Evolutionary conservation across 2,329 filamentous ascomycete species (phyloP), one percentile per base, ranked within the genome.

Genomic region (Neophaeococcomyces aloes): DNA sequence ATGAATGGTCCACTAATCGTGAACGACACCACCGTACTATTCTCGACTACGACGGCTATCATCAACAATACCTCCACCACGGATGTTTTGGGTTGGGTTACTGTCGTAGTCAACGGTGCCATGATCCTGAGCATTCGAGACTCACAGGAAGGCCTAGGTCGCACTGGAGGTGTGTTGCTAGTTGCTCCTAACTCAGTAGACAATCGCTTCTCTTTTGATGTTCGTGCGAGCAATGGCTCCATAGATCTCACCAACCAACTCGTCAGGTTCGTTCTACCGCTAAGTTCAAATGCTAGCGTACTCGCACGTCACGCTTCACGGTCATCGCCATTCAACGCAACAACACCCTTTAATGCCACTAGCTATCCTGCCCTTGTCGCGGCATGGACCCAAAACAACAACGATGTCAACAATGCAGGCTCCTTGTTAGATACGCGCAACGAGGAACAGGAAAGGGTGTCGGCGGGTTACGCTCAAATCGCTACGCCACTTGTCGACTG

Each of bases 1-100:
- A 65, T 94, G 1, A 70, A 91, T 0, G 88, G 88, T 0, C 87
- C 87, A 0, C 69, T 85, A 45, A 68, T 75, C 18, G 63, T 91
- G 50, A 91, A 93, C 58, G 66, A 75, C 34, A 76, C 78, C 0
- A 83, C 82, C 50, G 83, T 84, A 17, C 66, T 95, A 8, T 60
- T 94, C 10, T 94, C 87, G 2, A 68, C 94, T 46, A 94, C 87
- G 0, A 65, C 89, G 13, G 85, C 87, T 0, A 77, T 95, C 42
- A 74, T 84, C 47, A 79, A 82, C 58, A 78, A 82, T 58, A 83
- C 80, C 51, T 70, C 71, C 2, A 60, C 64, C 32, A 66, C 65
- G 3, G 78, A 82, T 49, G 75, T 89, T 1, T 69, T 94, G 4
- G 88, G 86, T 1, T 94, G 86, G 67, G 75, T 94, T 67, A 94